Conservation (phyloP, 257 asterid species). For the Capsicum rhomboideum region DNA sequence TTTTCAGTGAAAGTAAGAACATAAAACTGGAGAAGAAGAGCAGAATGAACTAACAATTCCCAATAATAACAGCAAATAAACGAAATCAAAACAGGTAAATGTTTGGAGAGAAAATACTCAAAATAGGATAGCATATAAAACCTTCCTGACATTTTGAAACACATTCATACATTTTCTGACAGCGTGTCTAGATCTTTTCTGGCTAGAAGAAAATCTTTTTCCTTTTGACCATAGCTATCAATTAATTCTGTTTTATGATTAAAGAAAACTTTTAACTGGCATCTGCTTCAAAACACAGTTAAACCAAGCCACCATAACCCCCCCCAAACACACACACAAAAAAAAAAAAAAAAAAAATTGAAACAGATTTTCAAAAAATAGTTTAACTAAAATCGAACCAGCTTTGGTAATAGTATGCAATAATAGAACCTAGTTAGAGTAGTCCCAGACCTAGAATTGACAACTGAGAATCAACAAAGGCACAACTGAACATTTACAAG, state of each 20-base stretch:
- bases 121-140: not conserved
- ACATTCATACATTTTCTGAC: not conserved
- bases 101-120: not conserved
- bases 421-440: not conserved
- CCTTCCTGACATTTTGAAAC: not conserved
- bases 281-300: not conserved
- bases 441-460: not conserved
- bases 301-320: not conserved
- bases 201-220: not conserved
- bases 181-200: not conserved
- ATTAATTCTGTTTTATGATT: not conserved
- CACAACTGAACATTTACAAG: not conserved
- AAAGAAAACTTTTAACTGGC: not conserved
- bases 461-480: not conserved
- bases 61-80: not conserved
- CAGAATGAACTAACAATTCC: not conserved
- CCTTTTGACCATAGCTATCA: no score
- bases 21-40: not conserved
- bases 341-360: no score
- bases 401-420: not conserved
- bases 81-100: not conserved
- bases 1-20: not conserved
- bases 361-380: no score
- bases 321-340: no score
- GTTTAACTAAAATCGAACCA: not conserved